phyloP scores from a whole-genome alignment of 139 green algal genomes.

The Auxenochlorella protothecoides region DNA sequence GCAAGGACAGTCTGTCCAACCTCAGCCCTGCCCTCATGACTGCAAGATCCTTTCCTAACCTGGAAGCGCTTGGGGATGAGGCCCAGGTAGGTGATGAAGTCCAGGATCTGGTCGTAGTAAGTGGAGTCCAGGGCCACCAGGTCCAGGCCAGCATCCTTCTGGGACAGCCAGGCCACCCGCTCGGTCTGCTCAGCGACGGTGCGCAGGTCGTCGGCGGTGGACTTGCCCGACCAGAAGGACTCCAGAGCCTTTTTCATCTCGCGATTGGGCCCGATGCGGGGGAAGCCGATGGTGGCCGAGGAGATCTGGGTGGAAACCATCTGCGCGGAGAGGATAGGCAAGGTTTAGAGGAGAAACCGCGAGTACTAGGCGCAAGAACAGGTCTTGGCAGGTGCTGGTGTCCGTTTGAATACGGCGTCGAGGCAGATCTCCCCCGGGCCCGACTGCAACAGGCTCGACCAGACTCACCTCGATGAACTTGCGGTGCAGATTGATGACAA shows the following conservation, averaged over 20 bases:
- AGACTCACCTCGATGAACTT: too few relatives aligned
- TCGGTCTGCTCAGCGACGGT: slow-evolving; percentile 24
- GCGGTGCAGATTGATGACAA: too few relatives aligned
- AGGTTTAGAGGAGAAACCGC: too few relatives aligned
- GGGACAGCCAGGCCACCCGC: slow-evolving; percentile 36
- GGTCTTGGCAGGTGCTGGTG: too few relatives aligned
- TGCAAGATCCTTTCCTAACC: slow-evolving; percentile 7
- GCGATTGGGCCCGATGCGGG: slow-evolving; percentile 64
- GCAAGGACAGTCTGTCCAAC: too few relatives aligned
- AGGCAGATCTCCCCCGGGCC: too few relatives aligned
- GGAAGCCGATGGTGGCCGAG: slow-evolving; percentile 42
- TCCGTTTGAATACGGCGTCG: too few relatives aligned
- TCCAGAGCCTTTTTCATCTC: slow-evolving; percentile 80
- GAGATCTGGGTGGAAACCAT: not conserved
- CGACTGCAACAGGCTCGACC: too few relatives aligned
- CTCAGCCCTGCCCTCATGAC: too few relatives aligned
- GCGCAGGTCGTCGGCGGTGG: slow-evolving; percentile 39
- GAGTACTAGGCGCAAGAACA: too few relatives aligned
- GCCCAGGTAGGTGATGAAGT: slow-evolving; percentile 63
- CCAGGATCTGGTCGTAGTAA: slow-evolving; percentile 83
- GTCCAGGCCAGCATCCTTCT: slow-evolving; percentile 41
- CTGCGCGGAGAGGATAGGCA: not conserved
- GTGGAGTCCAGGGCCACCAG: slow-evolving; percentile 69
- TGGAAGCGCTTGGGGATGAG: slow-evolving; percentile 59
- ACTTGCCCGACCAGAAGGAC: slow-evolving; percentile 55